phyloP scores from a whole-genome alignment of 2,329 filamentous ascomycete genomes.

The Fusarium falciforme region DNA sequence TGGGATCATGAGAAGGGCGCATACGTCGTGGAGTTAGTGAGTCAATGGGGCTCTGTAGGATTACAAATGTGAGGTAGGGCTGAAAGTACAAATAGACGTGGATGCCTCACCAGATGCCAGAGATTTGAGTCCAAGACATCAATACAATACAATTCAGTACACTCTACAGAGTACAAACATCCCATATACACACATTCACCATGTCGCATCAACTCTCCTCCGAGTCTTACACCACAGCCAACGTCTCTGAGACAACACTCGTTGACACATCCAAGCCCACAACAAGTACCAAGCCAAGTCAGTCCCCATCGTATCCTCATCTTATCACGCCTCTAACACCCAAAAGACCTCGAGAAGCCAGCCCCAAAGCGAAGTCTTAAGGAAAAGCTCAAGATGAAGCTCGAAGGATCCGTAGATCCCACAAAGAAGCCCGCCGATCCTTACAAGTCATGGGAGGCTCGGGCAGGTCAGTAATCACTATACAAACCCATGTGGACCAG shows the following conservation, averaged over 20 bases:
- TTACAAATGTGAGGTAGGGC: conserved; percentile 4
- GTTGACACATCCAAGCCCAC: conserved; percentile 32
- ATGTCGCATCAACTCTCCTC: conserved; percentile 38
- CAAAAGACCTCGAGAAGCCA: conserved; percentile 13
- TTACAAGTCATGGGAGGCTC: conserved; percentile 43
- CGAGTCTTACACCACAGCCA: conserved; percentile 31
- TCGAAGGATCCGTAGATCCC: conserved; percentile 35
- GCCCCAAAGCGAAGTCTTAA: conserved; percentile 33
- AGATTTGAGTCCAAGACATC: conserved; percentile 7
- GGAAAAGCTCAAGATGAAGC: conserved; percentile 38
- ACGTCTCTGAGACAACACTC: conserved; percentile 41
- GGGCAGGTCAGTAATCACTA: conserved; percentile 33
- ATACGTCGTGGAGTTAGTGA: conserved; percentile 12
- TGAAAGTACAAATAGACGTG: conserved; percentile 32
- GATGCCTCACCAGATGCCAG: background rate
- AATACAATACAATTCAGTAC: background rate
- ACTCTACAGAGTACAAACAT: background rate
- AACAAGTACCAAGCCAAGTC: conserved; percentile 33
- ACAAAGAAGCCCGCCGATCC: conserved; percentile 35
- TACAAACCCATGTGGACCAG: background rate
- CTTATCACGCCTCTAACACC: conserved; percentile 7
- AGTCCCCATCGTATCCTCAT: background rate
- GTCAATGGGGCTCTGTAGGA: conserved; percentile 23
- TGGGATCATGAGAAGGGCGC: conserved; percentile 29
- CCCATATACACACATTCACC: background rate